Conservation (phyloP, 225 moss, liverwort and hornwort species). For the Anthoceros angustus region DNA sequence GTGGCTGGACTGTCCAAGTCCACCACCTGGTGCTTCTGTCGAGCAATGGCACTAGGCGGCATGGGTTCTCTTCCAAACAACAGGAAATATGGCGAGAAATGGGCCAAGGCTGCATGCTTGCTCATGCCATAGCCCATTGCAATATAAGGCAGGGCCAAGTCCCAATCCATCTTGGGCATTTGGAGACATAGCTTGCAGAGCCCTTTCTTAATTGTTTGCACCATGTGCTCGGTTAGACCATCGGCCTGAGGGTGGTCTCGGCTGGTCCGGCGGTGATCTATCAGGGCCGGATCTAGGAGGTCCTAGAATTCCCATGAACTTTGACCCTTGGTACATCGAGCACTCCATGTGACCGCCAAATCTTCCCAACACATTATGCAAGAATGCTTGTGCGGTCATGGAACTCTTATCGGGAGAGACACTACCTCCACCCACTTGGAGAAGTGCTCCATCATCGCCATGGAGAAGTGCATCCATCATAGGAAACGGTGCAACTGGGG, state of each 20-base stretch:
- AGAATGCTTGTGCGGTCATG: neutral
- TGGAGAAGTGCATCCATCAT: neutral
- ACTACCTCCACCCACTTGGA: slow-evolving; percentile 10
- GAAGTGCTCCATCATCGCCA: slow-evolving; percentile 1
- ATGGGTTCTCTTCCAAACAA: too few species aligned
- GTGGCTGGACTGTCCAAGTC: neutral
- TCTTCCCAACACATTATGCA: neutral
- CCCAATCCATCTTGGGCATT: neutral
- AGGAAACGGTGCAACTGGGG: neutral
- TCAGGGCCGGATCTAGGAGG: neutral
- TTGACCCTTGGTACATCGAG: neutral
- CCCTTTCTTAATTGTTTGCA: neutral
- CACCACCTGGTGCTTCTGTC: too few species aligned
- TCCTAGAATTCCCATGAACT: neutral
- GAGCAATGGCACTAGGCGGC: too few species aligned
- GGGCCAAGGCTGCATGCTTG: neutral
- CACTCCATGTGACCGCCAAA: neutral
- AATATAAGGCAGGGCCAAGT: slow-evolving; percentile 2
- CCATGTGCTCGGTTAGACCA: neutral
- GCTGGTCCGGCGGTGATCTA: neutral
- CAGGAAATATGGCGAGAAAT: neutral
- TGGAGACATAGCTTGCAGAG: neutral
- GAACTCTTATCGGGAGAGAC: neutral
- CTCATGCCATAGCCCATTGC: slow-evolving; percentile 4
- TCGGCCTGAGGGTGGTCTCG: neutral